These are phyloP conservation scores for Amesomyces nigricolor DNA, from an alignment of 2,329 filamentous ascomycete species.

Conservation along the genomic window DNA sequence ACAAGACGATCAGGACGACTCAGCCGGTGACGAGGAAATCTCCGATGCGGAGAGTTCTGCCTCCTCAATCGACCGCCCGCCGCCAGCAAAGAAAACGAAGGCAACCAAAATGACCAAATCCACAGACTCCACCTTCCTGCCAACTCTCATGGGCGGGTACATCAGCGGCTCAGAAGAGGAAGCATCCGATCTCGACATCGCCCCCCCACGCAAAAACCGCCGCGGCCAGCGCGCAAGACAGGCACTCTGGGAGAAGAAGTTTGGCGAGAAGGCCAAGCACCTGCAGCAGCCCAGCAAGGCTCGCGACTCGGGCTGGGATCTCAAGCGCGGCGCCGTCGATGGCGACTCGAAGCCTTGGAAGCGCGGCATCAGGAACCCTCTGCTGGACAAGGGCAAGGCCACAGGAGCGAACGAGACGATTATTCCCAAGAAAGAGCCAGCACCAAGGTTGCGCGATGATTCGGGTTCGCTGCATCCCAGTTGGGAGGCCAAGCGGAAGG, in stretches of 20 bases:
- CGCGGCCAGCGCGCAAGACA: conserved; percentile 72
- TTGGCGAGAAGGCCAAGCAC: conserved; percentile 64
- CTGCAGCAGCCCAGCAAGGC: conserved; percentile 30
- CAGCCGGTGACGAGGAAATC: conserved; percentile 20
- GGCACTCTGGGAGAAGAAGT: conserved; percentile 77
- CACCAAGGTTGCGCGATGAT: conserved; percentile 25
- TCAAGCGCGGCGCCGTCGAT: conserved; percentile 49
- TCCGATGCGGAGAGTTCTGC: conserved; percentile 16
- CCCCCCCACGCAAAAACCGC: conserved; percentile 62
- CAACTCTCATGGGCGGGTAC: conserved; percentile 73
- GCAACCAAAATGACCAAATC: conserved; percentile 13
- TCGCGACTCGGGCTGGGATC: conserved; percentile 52
- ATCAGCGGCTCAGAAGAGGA: conserved; percentile 65
- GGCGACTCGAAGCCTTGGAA: conserved; percentile 47
- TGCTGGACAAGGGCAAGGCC: conserved; percentile 16
- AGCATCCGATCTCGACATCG: conserved; percentile 60
- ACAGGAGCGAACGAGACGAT: conserved; percentile 12
- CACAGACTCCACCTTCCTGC: conserved; percentile 58
- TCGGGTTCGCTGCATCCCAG: conserved; percentile 54
- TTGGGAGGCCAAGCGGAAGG: conserved; percentile 59
- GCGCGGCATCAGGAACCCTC: conserved; percentile 30
- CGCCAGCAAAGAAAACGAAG: conserved; percentile 24
- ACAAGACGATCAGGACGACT: conserved; percentile 31
- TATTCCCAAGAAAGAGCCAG: conserved; percentile 16
- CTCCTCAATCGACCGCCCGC: conserved; percentile 10